phyloP scores from a whole-genome alignment of 345 rosid species.

The Gossypium arboreum region DNA sequence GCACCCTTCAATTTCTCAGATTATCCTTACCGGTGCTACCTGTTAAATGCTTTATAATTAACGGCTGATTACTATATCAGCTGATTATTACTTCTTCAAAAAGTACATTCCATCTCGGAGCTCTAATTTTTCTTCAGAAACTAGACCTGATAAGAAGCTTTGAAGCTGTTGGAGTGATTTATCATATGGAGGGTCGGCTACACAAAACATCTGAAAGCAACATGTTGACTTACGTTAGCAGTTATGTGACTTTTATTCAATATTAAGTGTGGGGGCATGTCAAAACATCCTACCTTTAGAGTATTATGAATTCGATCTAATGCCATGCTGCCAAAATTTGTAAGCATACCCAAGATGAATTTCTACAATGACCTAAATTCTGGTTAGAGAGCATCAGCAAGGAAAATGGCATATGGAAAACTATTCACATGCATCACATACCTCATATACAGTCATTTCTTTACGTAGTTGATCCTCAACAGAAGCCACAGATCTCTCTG shows the following conservation, averaged over 20 bases:
- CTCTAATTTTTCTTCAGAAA: slow-evolving; percentile 85
- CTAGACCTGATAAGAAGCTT: slow-evolving; percentile 80
- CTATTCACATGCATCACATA: slow-evolving; percentile 25
- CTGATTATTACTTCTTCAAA: slow-evolving; percentile 59
- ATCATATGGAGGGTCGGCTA: slow-evolving; percentile 85
- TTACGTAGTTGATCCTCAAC: slow-evolving; percentile 80
- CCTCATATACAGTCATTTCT: slow-evolving; percentile 94
- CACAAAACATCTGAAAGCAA: slow-evolving; percentile 79
- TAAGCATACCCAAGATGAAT: slow-evolving; percentile 95
- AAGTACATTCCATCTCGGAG: slow-evolving; percentile 71
- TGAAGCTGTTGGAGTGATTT: slow-evolving; percentile 92
- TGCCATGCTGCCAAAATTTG: slow-evolving; percentile 88
- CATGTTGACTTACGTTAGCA: neutral
- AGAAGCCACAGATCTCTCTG: slow-evolving; percentile 70
- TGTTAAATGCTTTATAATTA: neutral
- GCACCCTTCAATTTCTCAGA: neutral
- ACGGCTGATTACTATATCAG: neutral
- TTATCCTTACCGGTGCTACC: neutral
- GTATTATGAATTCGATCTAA: slow-evolving; percentile 86
- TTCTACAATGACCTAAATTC: slow-evolving; percentile 46
- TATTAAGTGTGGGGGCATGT: neutral
- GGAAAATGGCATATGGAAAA: neutral
- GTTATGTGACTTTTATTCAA: neutral
- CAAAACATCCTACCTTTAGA: slow-evolving; percentile 57
- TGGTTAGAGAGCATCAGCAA: neutral